Conservation (phyloP, 192 early-diverging fungal genomes). For the Coemansia sp. region DNA sequence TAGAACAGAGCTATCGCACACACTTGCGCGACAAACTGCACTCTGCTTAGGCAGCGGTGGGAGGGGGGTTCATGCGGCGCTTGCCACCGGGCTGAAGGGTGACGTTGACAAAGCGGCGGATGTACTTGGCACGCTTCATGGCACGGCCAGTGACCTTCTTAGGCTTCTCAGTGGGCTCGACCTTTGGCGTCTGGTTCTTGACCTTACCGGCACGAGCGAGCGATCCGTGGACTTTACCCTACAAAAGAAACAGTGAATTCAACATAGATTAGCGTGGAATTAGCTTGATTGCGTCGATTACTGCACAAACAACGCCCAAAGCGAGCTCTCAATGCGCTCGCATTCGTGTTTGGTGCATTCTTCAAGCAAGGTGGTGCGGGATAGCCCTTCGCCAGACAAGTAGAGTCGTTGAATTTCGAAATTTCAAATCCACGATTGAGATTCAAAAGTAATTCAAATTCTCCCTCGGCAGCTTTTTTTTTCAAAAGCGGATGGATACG, state of each 20-base stretch:
- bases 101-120: slow-evolving; percentile 96
- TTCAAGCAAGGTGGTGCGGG: neutral
- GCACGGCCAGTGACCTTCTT: slow-evolving; percentile 90
- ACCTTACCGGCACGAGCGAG: slow-evolving; percentile 99
- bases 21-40: neutral
- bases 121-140: slow-evolving; percentile 96
- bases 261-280: neutral
- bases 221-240: slow-evolving; percentile 99
- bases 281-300: neutral
- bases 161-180: slow-evolving; percentile 95
- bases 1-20: neutral
- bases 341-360: neutral
- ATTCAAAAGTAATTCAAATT: neutral
- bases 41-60: slow-evolving; percentile 22
- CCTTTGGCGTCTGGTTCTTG: slow-evolving; percentile 98
- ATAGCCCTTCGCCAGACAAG: neutral
- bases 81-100: slow-evolving; percentile 74
- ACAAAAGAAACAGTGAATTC: slow-evolving; percentile 9
- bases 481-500: slow-evolving; percentile 22
- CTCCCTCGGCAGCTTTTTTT: neutral
- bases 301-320: neutral
- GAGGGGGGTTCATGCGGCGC: slow-evolving; percentile 64
- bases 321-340: neutral
- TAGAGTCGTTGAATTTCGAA: neutral
- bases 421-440: neutral